phyloP scores from a whole-genome alignment of 2,329 filamentous ascomycete species.

The Stagonosporopsis vannaccii region DNA sequence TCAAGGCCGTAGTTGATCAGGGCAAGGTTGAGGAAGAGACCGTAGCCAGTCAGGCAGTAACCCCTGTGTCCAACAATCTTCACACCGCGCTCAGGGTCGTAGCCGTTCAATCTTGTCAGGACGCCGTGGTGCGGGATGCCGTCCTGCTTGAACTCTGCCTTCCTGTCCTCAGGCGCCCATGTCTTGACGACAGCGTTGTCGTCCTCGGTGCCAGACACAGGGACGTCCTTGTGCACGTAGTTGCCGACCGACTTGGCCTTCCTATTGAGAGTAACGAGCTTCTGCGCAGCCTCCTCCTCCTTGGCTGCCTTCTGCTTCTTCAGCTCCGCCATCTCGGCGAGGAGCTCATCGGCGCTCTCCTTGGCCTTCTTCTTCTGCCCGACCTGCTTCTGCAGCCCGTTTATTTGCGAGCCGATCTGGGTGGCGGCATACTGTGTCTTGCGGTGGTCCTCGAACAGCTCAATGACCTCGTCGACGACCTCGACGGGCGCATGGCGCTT shows the following conservation, averaged over 20 bases:
- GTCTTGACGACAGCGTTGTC: slow-evolving; percentile 79
- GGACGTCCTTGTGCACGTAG: slow-evolving; percentile 88
- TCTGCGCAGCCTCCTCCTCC: slow-evolving; percentile 76
- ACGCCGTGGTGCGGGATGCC: slow-evolving; percentile 95
- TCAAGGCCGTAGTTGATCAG: slow-evolving; percentile 94
- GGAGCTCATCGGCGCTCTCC: slow-evolving; percentile 81
- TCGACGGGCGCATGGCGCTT: slow-evolving; percentile 81
- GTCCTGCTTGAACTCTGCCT: slow-evolving; percentile 78
- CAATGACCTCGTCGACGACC: slow-evolving; percentile 89
- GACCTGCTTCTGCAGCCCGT: slow-evolving; percentile 88
- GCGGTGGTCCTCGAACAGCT: slow-evolving; percentile 84
- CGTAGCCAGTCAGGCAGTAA: slow-evolving; percentile 90
- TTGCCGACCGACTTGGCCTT: slow-evolving; percentile 90
- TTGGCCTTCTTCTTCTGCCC: slow-evolving; percentile 90
- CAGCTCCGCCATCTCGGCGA: slow-evolving; percentile 78
- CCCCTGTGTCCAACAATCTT: slow-evolving; percentile 95
- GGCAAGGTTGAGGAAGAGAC: slow-evolving; percentile 89
- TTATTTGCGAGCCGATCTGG: slow-evolving; percentile 84
- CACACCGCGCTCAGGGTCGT: slow-evolving; percentile 79
- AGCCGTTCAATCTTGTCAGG: slow-evolving; percentile 84
- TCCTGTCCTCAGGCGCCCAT: slow-evolving; percentile 81
- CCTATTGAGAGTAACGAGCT: slow-evolving; percentile 74
- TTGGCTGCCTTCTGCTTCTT: slow-evolving; percentile 84
- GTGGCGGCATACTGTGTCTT: slow-evolving; percentile 79
- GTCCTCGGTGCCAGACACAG: slow-evolving; percentile 84